Conservation (phyloP, 2,329 filamentous ascomycete genomes). For the Venturiaceae sp. region DNA sequence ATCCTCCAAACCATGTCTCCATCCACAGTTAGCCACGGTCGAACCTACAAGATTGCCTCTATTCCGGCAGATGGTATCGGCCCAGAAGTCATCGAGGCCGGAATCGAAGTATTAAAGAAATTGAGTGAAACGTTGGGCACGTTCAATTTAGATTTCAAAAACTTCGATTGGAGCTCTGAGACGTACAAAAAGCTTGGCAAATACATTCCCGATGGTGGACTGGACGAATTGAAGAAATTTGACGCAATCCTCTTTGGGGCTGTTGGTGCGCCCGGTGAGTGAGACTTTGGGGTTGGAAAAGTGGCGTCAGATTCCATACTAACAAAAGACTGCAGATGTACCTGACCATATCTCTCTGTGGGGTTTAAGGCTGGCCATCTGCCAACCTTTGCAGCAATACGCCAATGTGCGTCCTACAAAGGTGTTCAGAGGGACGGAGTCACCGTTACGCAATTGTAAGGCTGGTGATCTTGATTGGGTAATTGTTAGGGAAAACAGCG, state of each 20-base stretch:
- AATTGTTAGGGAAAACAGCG: slow-evolving; percentile 63
- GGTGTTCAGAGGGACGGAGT: slow-evolving; percentile 31
- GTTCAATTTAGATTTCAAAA: slow-evolving; percentile 51
- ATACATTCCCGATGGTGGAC: slow-evolving; percentile 53
- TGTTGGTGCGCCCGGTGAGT: slow-evolving; percentile 46
- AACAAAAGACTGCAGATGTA: slow-evolving; percentile 29
- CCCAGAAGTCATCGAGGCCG: slow-evolving; percentile 55
- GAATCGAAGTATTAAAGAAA: slow-evolving; percentile 50
- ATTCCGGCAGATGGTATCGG: slow-evolving; percentile 64
- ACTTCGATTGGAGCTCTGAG: slow-evolving; percentile 59
- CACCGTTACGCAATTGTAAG: slow-evolving; percentile 26
- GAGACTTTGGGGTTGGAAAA: slow-evolving; percentile 18
- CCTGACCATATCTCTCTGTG: slow-evolving; percentile 53
- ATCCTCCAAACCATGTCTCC: background rate
- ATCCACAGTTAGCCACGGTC: background rate
- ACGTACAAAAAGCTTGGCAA: slow-evolving; percentile 56
- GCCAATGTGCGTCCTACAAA: slow-evolving; percentile 52
- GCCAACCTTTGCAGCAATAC: slow-evolving; percentile 58
- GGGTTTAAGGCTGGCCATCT: slow-evolving; percentile 57
- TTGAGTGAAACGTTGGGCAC: slow-evolving; percentile 41
- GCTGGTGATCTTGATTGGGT: slow-evolving; percentile 35
- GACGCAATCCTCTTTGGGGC: slow-evolving; percentile 62
- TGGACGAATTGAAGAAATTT: slow-evolving; percentile 47
- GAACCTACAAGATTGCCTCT: slow-evolving; percentile 45
- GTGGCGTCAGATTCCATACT: background rate